Evolutionary conservation across 2,329 filamentous ascomycete genomes (phyloP).

Genomic region (Plectosphaerella cucumerina): DNA sequence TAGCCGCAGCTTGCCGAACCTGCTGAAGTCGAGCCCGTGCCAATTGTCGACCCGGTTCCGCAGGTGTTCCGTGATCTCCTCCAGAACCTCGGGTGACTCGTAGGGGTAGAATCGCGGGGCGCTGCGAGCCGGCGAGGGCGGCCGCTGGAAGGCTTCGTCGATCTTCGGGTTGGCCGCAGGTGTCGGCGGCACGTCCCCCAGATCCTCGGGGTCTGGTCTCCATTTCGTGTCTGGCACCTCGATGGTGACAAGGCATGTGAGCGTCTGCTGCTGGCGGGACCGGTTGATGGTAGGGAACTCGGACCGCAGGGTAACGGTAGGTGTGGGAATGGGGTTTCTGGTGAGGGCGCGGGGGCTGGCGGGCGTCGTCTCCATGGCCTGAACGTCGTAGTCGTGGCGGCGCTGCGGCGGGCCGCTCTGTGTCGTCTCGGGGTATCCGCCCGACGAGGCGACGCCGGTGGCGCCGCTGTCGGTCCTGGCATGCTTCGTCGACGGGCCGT

Average conservation of each 20-base stretch:
- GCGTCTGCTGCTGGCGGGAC: conserved; percentile 87
- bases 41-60: conserved; percentile 92
- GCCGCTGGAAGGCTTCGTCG: conserved; percentile 50
- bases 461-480: conserved; percentile 74
- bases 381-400: conserved; percentile 90
- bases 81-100: conserved; percentile 71
- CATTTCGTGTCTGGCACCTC: conserved; percentile 93
- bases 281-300: conserved; percentile 93
- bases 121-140: conserved; percentile 56
- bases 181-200: conserved; percentile 49
- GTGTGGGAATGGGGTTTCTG: conserved; percentile 85
- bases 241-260: conserved; percentile 90
- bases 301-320: conserved; percentile 89
- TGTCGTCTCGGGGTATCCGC: conserved; percentile 73
- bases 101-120: conserved; percentile 63
- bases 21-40: conserved; percentile 91
- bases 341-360: conserved; percentile 67
- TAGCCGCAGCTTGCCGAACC: conserved; percentile 86
- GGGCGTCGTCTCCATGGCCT: conserved; percentile 88
- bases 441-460: conserved; percentile 70
- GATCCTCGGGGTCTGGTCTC: conserved; percentile 78
- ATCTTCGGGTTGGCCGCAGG: conserved; percentile 36
- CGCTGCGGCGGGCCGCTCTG: conserved; percentile 64
- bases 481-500: conserved; percentile 48
- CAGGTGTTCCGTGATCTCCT: conserved; percentile 82